Evolutionary conservation across 108 stramenopile genomes (phyloP).

Genomic region (Nannochloropsis salina): DNA sequence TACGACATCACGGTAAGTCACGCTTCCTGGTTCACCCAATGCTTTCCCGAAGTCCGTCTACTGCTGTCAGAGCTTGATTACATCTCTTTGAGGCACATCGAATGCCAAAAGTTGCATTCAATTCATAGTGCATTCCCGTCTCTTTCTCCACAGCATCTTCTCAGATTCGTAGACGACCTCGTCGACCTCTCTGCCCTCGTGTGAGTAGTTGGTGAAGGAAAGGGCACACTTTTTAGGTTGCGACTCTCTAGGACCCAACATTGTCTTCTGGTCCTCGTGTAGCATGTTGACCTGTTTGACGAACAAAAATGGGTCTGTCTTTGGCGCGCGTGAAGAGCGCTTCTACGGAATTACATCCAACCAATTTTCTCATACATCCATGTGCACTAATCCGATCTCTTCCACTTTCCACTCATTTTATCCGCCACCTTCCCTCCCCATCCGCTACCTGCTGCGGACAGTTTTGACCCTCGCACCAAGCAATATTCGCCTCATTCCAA

Average conservation of each 20-base stretch:
- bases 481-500: constrained; percentile 2
- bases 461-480: background rate
- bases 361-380: background rate
- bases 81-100: too few species aligned
- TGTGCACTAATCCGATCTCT: background rate
- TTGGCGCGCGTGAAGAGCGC: background rate
- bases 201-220: background rate
- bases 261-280: too few species aligned
- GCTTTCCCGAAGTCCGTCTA: background rate
- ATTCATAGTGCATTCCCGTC: background rate
- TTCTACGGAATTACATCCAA: too few species aligned
- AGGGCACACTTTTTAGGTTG: too few species aligned
- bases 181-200: background rate
- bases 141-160: background rate
- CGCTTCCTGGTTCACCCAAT: background rate
- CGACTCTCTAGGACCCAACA: too few species aligned
- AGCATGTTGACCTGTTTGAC: too few species aligned
- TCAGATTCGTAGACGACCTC: constrained; percentile 6
- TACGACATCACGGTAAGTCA: background rate
- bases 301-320: background rate
- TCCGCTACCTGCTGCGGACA: background rate
- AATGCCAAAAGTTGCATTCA: background rate
- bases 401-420: background rate
- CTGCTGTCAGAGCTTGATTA: too few species aligned
- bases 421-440: background rate